Percentiles rank a stretch among this genome's conserved stretches.
Evolutionary conservation across 306 rosid species (phyloP).

Genomic region (Trifolium dubium): DNA sequence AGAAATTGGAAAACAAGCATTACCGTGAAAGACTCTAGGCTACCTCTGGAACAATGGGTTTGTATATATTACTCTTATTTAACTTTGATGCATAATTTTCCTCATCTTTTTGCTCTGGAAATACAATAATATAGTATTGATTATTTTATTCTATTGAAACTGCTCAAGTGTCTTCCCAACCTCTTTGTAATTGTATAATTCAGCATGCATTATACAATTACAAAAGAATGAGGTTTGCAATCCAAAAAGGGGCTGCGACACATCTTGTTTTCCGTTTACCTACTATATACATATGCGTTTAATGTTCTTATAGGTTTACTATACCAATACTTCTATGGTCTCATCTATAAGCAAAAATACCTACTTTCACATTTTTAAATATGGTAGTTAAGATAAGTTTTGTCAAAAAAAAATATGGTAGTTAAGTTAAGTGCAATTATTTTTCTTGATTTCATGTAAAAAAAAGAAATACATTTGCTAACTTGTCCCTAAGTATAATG

Average conservation of each 20-base stretch:
- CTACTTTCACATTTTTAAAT: not conserved
- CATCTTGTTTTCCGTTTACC: too few species aligned
- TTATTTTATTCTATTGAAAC: constrained; percentile 18
- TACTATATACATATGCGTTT: not conserved
- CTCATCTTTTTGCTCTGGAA: constrained; percentile 32
- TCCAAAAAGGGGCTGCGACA: too few species aligned
- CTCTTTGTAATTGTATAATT: constrained; percentile 9
- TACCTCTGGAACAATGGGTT: constrained; percentile 99
- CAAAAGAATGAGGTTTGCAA: too few species aligned
- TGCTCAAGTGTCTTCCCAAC: constrained; percentile 19
- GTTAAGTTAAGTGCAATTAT: too few species aligned
- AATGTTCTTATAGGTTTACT: constrained; percentile 26
- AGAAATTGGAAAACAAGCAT: constrained; percentile 95
- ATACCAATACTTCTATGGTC: not conserved
- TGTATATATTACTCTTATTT: constrained; percentile 47
- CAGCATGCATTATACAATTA: not conserved
- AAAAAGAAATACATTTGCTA: not conserved
- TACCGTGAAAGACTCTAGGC: constrained; percentile 86
- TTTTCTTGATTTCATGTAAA: not conserved
- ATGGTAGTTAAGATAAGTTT: not conserved
- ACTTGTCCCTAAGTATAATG: not conserved
- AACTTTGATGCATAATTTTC: constrained; percentile 29
- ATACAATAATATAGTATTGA: constrained; percentile 2
- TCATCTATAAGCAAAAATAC: not conserved
- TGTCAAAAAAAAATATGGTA: too few species aligned